Evolutionary conservation across 2,329 filamentous ascomycete genomes (phyloP).

Genomic region (Aspergillus intermedius): DNA sequence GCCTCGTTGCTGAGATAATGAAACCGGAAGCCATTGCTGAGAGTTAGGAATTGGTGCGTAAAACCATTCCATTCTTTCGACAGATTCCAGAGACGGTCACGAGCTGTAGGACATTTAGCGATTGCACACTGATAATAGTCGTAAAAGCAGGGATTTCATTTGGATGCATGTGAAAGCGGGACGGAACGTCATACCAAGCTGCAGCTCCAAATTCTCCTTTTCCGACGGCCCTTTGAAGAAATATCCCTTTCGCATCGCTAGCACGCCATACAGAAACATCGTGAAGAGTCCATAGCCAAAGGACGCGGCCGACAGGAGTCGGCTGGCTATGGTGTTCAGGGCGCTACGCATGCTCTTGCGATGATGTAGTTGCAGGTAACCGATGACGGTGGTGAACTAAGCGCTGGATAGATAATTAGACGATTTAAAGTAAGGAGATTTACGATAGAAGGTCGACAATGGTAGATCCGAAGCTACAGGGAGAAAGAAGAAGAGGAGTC

Average conservation of each 20-base stretch:
- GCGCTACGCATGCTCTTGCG: background rate
- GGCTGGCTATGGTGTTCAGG: slow-evolving; percentile 16
- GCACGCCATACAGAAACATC: slow-evolving; percentile 24
- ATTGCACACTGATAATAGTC: background rate
- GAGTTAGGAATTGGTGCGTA: slow-evolving; percentile 47
- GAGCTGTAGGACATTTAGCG: slow-evolving; percentile 32
- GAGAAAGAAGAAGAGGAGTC: too few relatives aligned
- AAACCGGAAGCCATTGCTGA: slow-evolving; percentile 45
- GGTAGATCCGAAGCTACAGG: too few relatives aligned
- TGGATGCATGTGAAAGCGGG: background rate
- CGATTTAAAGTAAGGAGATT: too few relatives aligned
- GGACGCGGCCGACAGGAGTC: slow-evolving; percentile 10
- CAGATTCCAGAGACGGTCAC: slow-evolving; percentile 50
- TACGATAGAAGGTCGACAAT: too few relatives aligned
- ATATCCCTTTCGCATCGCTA: slow-evolving; percentile 26
- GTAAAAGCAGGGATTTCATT: too few relatives aligned
- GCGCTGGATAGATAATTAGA: too few relatives aligned
- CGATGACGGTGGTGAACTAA: background rate
- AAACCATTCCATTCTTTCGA: slow-evolving; percentile 42
- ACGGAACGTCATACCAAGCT: slow-evolving; percentile 29
- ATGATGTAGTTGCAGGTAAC: slow-evolving; percentile 1
- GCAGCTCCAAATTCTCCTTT: slow-evolving; percentile 34
- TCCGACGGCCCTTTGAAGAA: slow-evolving; percentile 35
- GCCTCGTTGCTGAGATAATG: slow-evolving; percentile 48
- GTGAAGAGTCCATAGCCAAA: slow-evolving; percentile 33